Conservation (phyloP, 352 stramenopile genomes). For the Pythium periplocum region DNA sequence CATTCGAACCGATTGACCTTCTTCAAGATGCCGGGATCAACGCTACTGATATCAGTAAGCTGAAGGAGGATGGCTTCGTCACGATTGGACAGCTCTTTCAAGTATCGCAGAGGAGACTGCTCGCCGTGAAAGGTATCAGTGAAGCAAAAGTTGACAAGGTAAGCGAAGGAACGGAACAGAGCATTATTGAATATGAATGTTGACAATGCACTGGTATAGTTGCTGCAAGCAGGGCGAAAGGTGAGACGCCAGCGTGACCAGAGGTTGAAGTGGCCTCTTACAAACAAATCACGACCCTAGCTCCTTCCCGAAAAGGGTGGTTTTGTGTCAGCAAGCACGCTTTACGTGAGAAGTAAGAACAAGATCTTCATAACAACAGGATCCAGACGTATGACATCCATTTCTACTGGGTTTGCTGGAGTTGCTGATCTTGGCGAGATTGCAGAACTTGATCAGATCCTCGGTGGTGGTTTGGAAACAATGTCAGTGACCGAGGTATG, state of each 20-base stretch:
- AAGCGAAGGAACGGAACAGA: conserved; percentile 1
- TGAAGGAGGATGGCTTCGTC: conserved; percentile 75
- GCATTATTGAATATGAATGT: conserved; percentile 7
- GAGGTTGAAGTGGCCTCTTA: background rate
- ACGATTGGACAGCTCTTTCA: conserved; percentile 81
- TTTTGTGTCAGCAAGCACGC: conserved; percentile 62
- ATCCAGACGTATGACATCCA: conserved; percentile 45
- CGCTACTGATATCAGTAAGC: conserved; percentile 64
- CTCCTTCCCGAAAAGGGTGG: conserved; percentile 68
- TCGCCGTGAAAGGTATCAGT: conserved; percentile 84
- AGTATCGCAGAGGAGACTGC: conserved; percentile 56
- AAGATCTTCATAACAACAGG: conserved; percentile 78
- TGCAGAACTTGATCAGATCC: conserved; percentile 78
- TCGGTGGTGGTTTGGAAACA: conserved; percentile 86
- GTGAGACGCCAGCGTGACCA: conserved; percentile 16
- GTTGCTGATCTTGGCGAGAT: too few relatives aligned
- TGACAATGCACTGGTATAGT: conserved; percentile 17
- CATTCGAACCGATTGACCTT: conserved; percentile 70
- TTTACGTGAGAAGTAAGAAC: conserved; percentile 65
- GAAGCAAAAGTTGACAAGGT: conserved; percentile 88
- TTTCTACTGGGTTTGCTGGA: background rate
- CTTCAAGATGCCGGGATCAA: conserved; percentile 77
- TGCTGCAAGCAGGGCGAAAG: conserved; percentile 73
- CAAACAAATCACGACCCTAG: conserved; percentile 17
- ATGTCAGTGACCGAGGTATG: conserved; percentile 88